Base-by-base conservation (phyloP, 2,329 filamentous ascomycete genomes). In the Bipolaris bicolor region DNA sequence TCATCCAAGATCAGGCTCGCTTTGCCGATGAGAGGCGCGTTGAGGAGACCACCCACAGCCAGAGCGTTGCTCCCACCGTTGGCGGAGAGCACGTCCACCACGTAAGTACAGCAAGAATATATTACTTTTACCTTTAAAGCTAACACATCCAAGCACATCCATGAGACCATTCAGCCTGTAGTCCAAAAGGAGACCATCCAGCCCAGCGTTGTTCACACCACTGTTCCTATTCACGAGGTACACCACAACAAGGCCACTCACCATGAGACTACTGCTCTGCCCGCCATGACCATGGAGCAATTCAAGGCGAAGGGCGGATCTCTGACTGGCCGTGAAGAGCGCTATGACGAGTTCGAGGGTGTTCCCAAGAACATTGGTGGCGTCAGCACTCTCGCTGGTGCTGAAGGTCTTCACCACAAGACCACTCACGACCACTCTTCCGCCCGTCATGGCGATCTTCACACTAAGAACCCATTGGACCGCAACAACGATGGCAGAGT, bases 141-240 rank as follows among this genome's bases (percentile, higher is more conserved):
- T 69, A 44, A 70, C 52, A 49, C 18, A 1, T 15, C 20, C 2
- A 44, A 72, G 66, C 85, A 84, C 64, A 82, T 89, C 3, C 86
- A 89, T 61, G 87, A 90, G 73, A 86, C 84, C 29, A 84, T 91
- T 46, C 88, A 91, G 72, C 89, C 89, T 0, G 83, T 91, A 0
- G 80, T 92, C 34, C 81, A 91, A 49, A 90, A 90, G 63, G 86
- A 91, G 63, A 86, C 83, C 1, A 79, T 91, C 26, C 84, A 89
- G 62, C 88, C 87, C 1, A 81, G 85, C 15, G 83, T 91, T 3
- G 81, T 90, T 1, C 90, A 92, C 79, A 91, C 86, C 22, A 90
- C 87, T 1, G 81, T 89, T 0, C 89, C 89, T 0, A 82, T 92
- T 40, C 89, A 91, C 63, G 89, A 92, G 77, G 83, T 84, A 1